phyloP scores from a whole-genome alignment of 2,329 filamentous ascomycete genomes.

The Biscogniauxia marginata region DNA sequence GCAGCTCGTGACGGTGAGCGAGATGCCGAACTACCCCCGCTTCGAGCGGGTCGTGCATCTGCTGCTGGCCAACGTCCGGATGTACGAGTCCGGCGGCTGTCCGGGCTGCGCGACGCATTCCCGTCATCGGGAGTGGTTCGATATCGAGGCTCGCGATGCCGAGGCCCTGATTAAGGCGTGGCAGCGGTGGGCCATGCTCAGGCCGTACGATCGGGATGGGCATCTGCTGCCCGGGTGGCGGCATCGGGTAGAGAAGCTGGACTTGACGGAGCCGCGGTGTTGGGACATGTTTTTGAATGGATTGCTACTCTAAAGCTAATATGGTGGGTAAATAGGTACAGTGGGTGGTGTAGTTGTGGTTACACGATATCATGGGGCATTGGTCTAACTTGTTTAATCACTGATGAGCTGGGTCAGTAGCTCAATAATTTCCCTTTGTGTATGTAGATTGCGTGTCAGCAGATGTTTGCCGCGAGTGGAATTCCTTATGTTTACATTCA shows the following conservation, averaged over 20 bases:
- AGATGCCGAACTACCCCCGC: not conserved
- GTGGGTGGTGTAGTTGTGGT: too few relatives aligned
- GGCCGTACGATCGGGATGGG: not conserved
- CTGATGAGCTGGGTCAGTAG: too few relatives aligned
- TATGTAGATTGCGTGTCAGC: too few relatives aligned
- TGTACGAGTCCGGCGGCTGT: not conserved
- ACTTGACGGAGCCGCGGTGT: not conserved
- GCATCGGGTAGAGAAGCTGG: not conserved
- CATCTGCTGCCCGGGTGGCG: not conserved
- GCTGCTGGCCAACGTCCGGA: not conserved
- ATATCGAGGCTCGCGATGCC: not conserved
- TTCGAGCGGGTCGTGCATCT: not conserved
- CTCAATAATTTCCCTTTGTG: too few relatives aligned
- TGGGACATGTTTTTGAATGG: not conserved
- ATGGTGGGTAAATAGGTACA: too few relatives aligned
- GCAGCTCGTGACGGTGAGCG: not conserved
- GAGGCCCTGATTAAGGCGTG: not conserved
- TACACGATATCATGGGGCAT: too few relatives aligned
- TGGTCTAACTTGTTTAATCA: too few relatives aligned
- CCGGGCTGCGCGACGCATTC: not conserved
- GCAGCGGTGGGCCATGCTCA: not conserved
- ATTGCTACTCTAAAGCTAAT: too few relatives aligned
- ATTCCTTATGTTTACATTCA: too few relatives aligned
- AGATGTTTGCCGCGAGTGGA: too few relatives aligned
- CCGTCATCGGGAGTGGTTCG: not conserved